A percentile compares a stretch with the other conserved stretches of the same genome.
Conservation (phyloP, 2,329 filamentous ascomycete genomes). For the Alternaria postmessia region DNA sequence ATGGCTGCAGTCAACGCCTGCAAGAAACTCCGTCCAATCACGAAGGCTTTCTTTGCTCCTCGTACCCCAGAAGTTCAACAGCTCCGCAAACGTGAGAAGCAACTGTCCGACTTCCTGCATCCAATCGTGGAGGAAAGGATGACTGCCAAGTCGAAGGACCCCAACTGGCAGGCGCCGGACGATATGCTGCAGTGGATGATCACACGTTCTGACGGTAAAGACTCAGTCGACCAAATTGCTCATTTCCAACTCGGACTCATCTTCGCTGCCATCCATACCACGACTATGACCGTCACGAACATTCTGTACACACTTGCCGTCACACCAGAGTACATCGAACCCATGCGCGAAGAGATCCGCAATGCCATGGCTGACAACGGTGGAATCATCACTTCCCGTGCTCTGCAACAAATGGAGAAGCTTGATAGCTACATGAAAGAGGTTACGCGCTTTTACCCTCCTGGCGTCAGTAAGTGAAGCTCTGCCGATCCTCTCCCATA, state of each 20-base stretch:
- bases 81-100: conserved; percentile 29
- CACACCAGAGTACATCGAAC: conserved; percentile 53
- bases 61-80: conserved; percentile 35
- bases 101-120: conserved; percentile 22
- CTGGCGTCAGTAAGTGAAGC: conserved; percentile 28
- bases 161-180: conserved; percentile 44
- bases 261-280: conserved; percentile 46
- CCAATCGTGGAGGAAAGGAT: conserved; percentile 40
- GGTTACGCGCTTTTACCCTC: conserved; percentile 36
- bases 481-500: too few relatives aligned
- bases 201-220: conserved; percentile 25
- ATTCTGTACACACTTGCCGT: conserved; percentile 44
- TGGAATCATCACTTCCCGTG: conserved; percentile 38
- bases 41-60: conserved; percentile 35
- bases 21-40: conserved; percentile 37
- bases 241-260: conserved; percentile 34
- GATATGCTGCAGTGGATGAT: conserved; percentile 52
- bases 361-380: conserved; percentile 48
- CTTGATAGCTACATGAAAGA: conserved; percentile 51
- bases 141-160: conserved; percentile 33
- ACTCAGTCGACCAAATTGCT: conserved; percentile 12
- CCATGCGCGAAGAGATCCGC: conserved; percentile 53
- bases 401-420: conserved; percentile 47
- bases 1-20: conserved; percentile 38
- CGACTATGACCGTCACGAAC: conserved; percentile 35